phyloP scores from a whole-genome alignment of 345 rosid genomes.

The Dipteronia dyeriana region DNA sequence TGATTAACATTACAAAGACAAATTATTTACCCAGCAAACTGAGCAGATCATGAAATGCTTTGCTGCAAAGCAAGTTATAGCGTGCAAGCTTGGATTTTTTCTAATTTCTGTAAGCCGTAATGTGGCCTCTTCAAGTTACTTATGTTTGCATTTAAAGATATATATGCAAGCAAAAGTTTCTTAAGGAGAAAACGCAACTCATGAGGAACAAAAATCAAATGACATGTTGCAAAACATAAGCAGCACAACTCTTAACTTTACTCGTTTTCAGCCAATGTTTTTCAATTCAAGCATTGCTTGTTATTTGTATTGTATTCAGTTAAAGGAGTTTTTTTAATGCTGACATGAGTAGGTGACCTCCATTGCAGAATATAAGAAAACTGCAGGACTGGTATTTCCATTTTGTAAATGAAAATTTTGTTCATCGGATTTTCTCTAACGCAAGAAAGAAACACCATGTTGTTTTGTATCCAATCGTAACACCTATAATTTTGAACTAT shows the following conservation, averaged over 20 bases:
- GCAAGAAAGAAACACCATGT: not conserved
- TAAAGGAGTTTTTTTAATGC: not conserved
- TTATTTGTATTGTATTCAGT: not conserved
- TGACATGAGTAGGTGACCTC: not conserved
- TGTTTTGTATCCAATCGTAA: not conserved
- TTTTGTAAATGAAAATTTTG: conserved; percentile 13
- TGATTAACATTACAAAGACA: too few species aligned
- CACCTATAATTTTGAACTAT: not conserved
- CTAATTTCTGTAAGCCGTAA: too few species aligned
- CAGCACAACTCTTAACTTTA: too few species aligned
- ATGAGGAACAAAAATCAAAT: too few species aligned
- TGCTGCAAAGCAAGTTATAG: conserved; percentile 10
- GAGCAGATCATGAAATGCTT: not conserved
- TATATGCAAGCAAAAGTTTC: too few species aligned
- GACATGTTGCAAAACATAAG: too few species aligned
- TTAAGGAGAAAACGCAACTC: too few species aligned
- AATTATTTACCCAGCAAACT: too few species aligned
- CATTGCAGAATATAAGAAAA: not conserved
- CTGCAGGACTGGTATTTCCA: conserved; percentile 1
- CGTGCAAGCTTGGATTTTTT: conserved; percentile 33
- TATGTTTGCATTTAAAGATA: not conserved
- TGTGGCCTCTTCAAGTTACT: not conserved
- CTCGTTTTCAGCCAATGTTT: too few species aligned
- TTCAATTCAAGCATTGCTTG: too few species aligned
- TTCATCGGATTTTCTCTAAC: not conserved